Evolutionary conservation across 108 stramenopile genomes (phyloP).

Genomic region (Schizochytrium sp.): DNA sequence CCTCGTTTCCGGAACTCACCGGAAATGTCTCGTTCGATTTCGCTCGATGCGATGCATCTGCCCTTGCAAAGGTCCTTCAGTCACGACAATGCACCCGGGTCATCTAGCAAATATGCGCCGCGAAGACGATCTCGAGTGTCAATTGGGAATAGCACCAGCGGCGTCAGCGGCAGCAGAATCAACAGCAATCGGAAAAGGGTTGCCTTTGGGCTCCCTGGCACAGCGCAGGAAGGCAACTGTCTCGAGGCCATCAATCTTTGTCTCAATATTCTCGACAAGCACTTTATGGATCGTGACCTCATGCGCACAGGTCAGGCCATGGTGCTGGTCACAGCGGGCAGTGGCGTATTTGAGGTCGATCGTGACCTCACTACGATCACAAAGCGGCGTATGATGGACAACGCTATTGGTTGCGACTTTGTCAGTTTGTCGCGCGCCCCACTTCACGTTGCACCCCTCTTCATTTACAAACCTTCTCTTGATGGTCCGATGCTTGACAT

Average conservation of each 20-base stretch:
- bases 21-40: no score
- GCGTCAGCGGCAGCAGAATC: no score
- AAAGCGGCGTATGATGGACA: conserved; percentile 99
- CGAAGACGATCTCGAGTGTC: no score
- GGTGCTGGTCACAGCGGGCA: conserved; percentile 84
- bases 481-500: neutral
- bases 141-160: no score
- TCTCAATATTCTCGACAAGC: conserved; percentile 87
- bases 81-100: no score
- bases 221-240: conserved; percentile 82
- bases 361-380: conserved; percentile 78
- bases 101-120: no score
- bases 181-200: conserved; percentile 20
- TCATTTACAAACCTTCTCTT: conserved; percentile 58
- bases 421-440: conserved; percentile 84
- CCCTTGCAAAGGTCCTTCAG: no score
- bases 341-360: conserved; percentile 84
- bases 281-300: conserved; percentile 87
- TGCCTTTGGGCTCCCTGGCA: conserved; percentile 52
- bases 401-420: conserved; percentile 96
- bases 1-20: no score
- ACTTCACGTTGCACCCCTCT: conserved; percentile 91
- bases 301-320: conserved; percentile 84
- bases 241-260: conserved; percentile 93
- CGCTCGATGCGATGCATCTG: no score